Base-by-base conservation (phyloP, 192 early-diverging fungal species). In the Backusella australiensis region DNA sequence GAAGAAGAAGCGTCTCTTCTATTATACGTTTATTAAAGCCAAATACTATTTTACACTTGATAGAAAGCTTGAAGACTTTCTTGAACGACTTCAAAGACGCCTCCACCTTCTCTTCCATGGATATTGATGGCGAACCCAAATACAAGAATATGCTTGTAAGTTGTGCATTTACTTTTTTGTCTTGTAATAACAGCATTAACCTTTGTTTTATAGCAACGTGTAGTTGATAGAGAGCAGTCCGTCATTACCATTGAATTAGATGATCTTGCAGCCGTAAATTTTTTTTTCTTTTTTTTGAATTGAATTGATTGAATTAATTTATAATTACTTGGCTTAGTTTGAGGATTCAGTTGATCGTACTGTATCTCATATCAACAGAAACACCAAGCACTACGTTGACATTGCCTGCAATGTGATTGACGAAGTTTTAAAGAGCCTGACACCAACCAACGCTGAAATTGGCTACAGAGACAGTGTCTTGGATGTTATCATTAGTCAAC, bases 401-500 rank as follows among this genome's bases (percentile, higher is more conserved):
- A 84, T 99, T 42, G 91, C 97, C 78, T 90, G 86, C 76, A 85
- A 80, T 69, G 93, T 90, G 11, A 90, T 96, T 81, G 96, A 96
- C 81, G 53, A 49, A 36, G 38, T 93, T n/a, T 73, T 91, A 6
- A n/a, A 35, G 11, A 46, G n/a, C 49, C 85, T 93, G 72, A 87
- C 90, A 8, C 73, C 86, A 56, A 79, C 88, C 5, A 83, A 79
- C 35, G 77, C 77, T 39, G 81, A 90, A 19, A 80, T 92, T 63
- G 82, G 79, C n/a, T 88, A 90, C 53, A 89, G 92, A 4, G 92
- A 91, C 67, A 89, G 91, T 76, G 96, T 96, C 21, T 81, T 97
- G 34, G 96, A 98, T 75, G 96, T 97, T 39, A 89, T 99, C 70
- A 89, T 96, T 74, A 89, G 90, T 74, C 95, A 97, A 38, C 86